These are phyloP conservation scores for Trypanosoma congolense DNA, from an alignment of 208 protist species.

Conservation along the genomic window DNA sequence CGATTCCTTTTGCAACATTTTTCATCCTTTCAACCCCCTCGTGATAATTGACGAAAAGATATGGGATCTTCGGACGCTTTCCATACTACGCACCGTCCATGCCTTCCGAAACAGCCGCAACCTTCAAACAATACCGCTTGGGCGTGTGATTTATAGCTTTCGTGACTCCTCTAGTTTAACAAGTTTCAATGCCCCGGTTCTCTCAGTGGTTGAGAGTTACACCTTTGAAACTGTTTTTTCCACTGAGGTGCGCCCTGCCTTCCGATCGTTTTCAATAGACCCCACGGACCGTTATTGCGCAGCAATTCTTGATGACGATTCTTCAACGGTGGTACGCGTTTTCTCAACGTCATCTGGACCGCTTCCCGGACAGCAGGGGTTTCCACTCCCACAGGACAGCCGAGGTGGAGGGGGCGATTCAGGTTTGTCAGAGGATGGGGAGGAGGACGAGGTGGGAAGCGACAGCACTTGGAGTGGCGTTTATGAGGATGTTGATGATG, in stretches of 20 bases:
- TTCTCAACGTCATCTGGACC: slow-evolving; percentile 80
- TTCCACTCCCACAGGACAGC: slow-evolving; percentile 48
- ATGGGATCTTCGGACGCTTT: slow-evolving; percentile 77
- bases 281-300: slow-evolving; percentile 84
- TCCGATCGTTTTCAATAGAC: slow-evolving; percentile 73
- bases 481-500: slow-evolving; percentile 5
- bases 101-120: slow-evolving; percentile 67
- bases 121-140: slow-evolving; percentile 51
- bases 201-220: slow-evolving; percentile 77
- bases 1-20: slow-evolving; percentile 68
- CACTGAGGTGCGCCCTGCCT: slow-evolving; percentile 61
- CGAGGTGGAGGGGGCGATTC: slow-evolving; percentile 29
- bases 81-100: slow-evolving; percentile 70
- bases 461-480: slow-evolving; percentile 18
- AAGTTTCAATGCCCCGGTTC: slow-evolving; percentile 38
- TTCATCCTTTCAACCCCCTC: slow-evolving; percentile 68
- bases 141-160: slow-evolving; percentile 76
- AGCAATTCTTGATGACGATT: slow-evolving; percentile 65
- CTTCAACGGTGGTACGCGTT: slow-evolving; percentile 52
- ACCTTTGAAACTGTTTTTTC: slow-evolving; percentile 77
- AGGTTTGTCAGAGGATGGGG: slow-evolving; percentile 43
- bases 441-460: slow-evolving; percentile 31
- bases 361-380: slow-evolving; percentile 48
- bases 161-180: slow-evolving; percentile 35
- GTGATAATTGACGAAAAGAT: slow-evolving; percentile 84